Conservation (phyloP, 306 rosid genomes). For the Rubus idaeus region DNA sequence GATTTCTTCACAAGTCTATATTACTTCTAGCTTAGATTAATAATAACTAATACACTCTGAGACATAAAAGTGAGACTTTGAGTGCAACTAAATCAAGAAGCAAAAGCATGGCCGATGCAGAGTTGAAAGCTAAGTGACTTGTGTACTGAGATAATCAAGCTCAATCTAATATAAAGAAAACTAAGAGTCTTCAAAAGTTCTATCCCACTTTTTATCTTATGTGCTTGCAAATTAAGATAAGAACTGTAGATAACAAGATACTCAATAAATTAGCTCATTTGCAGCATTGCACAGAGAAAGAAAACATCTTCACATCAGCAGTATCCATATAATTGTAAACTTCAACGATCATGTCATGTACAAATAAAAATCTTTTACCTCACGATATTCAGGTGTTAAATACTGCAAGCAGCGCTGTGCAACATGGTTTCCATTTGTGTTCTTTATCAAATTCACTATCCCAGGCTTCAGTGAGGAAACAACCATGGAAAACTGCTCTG, state of each 20-base stretch:
- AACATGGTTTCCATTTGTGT: constrained; percentile 58
- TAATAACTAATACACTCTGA: neutral
- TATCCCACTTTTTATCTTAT: neutral
- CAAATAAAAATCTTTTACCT: constrained; percentile 34
- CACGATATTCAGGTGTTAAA: constrained; percentile 34
- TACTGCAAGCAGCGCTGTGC: constrained; percentile 58
- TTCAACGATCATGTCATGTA: neutral
- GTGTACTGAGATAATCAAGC: neutral
- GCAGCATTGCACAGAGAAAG: neutral
- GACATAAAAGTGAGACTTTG: neutral
- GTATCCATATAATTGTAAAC: neutral
- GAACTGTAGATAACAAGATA: neutral
- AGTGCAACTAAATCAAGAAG: neutral
- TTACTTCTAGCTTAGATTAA: neutral
- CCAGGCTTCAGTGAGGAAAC: constrained; percentile 49
- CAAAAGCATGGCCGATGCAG: neutral
- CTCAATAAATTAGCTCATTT: neutral
- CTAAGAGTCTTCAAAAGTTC: neutral
- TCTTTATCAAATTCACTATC: constrained; percentile 44
- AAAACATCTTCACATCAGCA: constrained; percentile 11
- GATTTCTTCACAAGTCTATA: neutral
- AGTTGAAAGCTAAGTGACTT: neutral
- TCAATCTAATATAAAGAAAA: neutral
- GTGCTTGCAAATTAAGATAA: neutral
- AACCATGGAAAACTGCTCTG: constrained; percentile 46